Conservation (phyloP, 352 stramenopile genomes). For the Phytopythium vexans region DNA sequence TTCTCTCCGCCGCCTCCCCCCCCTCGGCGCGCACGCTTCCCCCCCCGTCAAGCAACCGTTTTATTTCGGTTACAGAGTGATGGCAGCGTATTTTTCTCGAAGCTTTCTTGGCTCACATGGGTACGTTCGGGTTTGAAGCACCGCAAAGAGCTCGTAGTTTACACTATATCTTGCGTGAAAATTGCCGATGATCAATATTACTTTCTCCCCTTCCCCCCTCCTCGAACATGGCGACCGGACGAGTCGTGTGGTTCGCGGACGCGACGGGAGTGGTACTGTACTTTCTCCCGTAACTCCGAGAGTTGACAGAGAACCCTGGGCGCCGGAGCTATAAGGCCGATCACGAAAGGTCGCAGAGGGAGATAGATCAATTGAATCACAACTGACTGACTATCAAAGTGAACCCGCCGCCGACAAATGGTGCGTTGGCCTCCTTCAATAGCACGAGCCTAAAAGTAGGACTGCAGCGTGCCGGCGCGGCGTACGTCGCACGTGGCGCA, state of each 20-base stretch:
- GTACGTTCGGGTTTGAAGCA: too few species aligned
- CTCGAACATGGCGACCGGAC: conserved; percentile 1
- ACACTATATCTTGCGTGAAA: conserved; percentile 3
- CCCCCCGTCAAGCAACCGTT: neutral
- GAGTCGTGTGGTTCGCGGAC: neutral
- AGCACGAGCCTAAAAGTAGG: conserved; percentile 66
- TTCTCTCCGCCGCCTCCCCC: conserved; percentile 23
- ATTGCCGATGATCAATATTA: neutral
- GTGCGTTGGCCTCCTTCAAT: neutral
- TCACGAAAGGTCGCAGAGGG: too few species aligned
- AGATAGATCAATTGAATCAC: too few species aligned
- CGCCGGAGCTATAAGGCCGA: too few species aligned
- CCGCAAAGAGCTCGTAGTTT: neutral
- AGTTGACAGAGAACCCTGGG: too few species aligned
- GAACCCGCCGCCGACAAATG: too few species aligned
- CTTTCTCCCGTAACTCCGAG: neutral
- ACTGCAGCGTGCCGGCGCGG: conserved; percentile 77
- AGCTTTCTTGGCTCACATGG: too few species aligned
- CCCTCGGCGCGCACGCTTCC: neutral
- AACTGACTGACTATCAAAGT: too few species aligned
- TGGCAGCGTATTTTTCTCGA: conserved; percentile 2
- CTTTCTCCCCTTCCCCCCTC: conserved; percentile 1
- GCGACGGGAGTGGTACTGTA: neutral
- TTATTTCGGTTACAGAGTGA: conserved; percentile 5
- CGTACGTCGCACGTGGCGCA: conserved; percentile 87